Base-by-base conservation (phyloP, 768 basidiomycete genomes). In the Calocera viscosa region DNA sequence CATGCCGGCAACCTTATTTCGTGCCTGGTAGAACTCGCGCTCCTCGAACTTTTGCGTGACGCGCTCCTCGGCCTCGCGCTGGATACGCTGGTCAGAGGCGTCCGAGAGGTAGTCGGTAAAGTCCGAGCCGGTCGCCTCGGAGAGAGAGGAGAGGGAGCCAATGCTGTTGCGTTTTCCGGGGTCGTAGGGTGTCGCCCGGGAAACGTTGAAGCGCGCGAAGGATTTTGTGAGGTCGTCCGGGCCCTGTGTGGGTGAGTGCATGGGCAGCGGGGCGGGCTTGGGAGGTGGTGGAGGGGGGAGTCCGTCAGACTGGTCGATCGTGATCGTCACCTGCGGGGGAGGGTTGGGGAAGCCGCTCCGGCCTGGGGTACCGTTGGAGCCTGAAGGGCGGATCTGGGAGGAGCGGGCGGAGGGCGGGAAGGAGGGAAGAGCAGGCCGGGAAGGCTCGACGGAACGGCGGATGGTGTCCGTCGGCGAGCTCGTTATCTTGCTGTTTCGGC, bases 51-150 rank as follows among this genome's bases (percentile, higher is more conserved):
- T 60, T 26, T 60, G 53, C 14, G 53, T 60, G 53, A 60, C 53
- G 5, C 30, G 2, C 53, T 60, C 53, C 30, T 60, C 53, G 11
- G 30, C 53, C 30, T 60, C 53, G 2, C 30, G 2, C 53, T 60
- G 53, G 26, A 60, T 60, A 5, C 53, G 53, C 53, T 60, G 53
- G 26, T 60, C 53, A 2, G 53, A 60, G 53, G 53, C 53, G 53
- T 60, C 53, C 7, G 53, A 60, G 53, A 60, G 53, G 53, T 60
- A 60, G 53, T 60, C 53, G 2, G 53, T 60, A 26, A 60, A 60
- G 53, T 60, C 53, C 16, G 53, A 60, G 30, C 53, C 24, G 14
- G 53, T 60, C 3, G 53, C 53, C 19, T 60, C 53, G 19, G 26
- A 28, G 26, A 60, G 53, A 2, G 53, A 60, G 26, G 53, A 60